phyloP scores from a whole-genome alignment of 225 moss, liverwort and hornwort genomes.

The Pseudisothecium myosuroides region DNA sequence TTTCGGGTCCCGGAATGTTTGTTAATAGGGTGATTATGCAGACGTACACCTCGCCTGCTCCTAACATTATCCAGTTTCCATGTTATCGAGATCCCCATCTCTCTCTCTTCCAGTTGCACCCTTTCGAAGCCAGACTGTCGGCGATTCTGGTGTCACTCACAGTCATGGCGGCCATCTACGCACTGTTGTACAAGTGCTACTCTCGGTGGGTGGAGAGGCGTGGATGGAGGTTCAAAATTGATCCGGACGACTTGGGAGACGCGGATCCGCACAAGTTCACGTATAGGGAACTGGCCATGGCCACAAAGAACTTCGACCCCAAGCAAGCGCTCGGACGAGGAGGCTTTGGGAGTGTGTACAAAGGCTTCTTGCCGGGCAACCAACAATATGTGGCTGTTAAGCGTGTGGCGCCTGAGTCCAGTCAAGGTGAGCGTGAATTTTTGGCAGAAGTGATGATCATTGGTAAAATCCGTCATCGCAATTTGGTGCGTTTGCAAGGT shows the following conservation, averaged over 20 bases:
- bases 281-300: not conserved
- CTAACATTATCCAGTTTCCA: no score
- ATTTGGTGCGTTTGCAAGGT: no score
- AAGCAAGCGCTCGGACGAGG: not conserved
- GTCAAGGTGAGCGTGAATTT: no score
- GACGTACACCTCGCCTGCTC: not conserved
- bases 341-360: no score
- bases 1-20: no score
- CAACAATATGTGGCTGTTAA: no score
- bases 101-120: not conserved
- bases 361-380: no score
- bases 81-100: fast-evolving
- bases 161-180: not conserved
- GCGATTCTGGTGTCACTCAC: not conserved
- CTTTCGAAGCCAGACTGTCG: not conserved
- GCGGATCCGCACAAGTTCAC: not conserved
- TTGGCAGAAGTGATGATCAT: no score
- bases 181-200: not conserved
- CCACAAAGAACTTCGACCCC: not conserved
- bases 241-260: not conserved
- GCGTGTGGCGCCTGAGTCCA: no score
- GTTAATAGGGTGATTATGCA: not conserved
- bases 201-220: not conserved
- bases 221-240: not conserved
- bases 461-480: no score